A percentile compares a stretch with the other conserved stretches of the same genome.
Conservation (phyloP, 371 early-diverging fungal genomes). For the Thermomucor indicae-seudaticae region DNA sequence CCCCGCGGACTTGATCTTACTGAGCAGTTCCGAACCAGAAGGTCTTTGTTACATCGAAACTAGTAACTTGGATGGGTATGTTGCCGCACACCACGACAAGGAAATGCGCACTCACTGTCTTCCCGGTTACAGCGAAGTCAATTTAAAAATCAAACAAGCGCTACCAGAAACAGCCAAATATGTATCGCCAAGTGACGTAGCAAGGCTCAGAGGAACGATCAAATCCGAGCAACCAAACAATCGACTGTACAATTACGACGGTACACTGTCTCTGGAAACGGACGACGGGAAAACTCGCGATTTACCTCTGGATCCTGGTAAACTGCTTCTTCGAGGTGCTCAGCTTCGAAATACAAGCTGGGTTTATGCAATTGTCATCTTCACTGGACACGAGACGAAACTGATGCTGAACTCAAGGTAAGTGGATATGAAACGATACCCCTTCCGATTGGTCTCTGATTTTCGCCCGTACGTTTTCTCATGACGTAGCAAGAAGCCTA, state of each 20-base stretch:
- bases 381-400: slow-evolving; percentile 89
- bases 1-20: slow-evolving; percentile 88
- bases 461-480: too few species aligned
- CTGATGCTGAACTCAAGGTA: slow-evolving; percentile 81
- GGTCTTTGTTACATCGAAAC: slow-evolving; percentile 95
- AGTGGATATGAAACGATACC: not conserved
- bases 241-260: slow-evolving; percentile 83
- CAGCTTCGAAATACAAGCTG: slow-evolving; percentile 80
- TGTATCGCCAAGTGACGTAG: slow-evolving; percentile 55
- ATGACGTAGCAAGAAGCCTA: slow-evolving; percentile 37
- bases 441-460: not conserved
- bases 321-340: slow-evolving; percentile 79
- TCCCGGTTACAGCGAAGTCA: slow-evolving; percentile 69
- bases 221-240: slow-evolving; percentile 84
- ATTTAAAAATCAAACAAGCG: slow-evolving; percentile 89
- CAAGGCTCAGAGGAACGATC: slow-evolving; percentile 50
- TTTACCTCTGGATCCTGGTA: slow-evolving; percentile 71
- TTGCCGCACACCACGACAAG: not conserved
- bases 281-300: slow-evolving; percentile 47
- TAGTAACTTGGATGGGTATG: slow-evolving; percentile 90
- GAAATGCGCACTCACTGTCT: not conserved
- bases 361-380: slow-evolving; percentile 80
- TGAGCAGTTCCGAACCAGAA: slow-evolving; percentile 85
- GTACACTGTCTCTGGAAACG: slow-evolving; percentile 48
- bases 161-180: slow-evolving; percentile 66